phyloP scores from a whole-genome alignment of 2,329 filamentous ascomycete species.

The Esteya vermicola region DNA sequence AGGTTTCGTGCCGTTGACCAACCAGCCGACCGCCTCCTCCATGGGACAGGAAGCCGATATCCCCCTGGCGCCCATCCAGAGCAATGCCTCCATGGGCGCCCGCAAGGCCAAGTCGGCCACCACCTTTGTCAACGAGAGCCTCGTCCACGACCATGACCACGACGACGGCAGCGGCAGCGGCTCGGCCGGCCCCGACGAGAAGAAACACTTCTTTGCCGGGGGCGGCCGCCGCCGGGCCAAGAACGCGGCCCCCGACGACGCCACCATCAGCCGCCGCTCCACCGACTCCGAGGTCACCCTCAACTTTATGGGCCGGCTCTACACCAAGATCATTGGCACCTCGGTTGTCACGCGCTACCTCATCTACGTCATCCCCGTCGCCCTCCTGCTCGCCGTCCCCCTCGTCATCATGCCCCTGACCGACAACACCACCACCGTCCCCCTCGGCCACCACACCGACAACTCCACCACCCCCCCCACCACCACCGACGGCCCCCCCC shows the following conservation, averaged over 20 bases:
- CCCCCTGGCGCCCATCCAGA: conserved; percentile 40
- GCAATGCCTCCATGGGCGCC: conserved; percentile 36
- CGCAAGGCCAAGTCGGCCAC: conserved; percentile 20
- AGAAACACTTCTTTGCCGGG: too few species aligned
- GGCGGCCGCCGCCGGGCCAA: conserved; percentile 36
- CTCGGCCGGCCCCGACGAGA: conserved; percentile 17
- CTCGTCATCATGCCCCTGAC: conserved; percentile 39
- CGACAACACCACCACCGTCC: conserved; percentile 18
- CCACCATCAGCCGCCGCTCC: conserved; percentile 23
- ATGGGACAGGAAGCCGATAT: conserved; percentile 28
- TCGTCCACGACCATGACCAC: conserved; percentile 15
- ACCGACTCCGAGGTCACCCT: conserved; percentile 36
- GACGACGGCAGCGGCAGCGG: conserved; percentile 4
- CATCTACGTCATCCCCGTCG: conserved; percentile 53
- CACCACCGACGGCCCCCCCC: conserved; percentile 25
- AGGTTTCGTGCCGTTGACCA: conserved; percentile 11
- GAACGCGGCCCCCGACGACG: conserved; percentile 18
- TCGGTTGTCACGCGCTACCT: conserved; percentile 52
- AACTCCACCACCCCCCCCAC: conserved; percentile 7
- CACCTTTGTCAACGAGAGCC: too few species aligned
- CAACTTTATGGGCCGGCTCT: conserved; percentile 52
- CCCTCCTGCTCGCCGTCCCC: conserved; percentile 45
- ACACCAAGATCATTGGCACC: conserved; percentile 49
- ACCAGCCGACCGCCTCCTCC: conserved; percentile 7
- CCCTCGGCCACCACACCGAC: conserved; percentile 15